Conservation (phyloP, 2,329 filamentous ascomycete species). For the Cladobotryum mycophilum region DNA sequence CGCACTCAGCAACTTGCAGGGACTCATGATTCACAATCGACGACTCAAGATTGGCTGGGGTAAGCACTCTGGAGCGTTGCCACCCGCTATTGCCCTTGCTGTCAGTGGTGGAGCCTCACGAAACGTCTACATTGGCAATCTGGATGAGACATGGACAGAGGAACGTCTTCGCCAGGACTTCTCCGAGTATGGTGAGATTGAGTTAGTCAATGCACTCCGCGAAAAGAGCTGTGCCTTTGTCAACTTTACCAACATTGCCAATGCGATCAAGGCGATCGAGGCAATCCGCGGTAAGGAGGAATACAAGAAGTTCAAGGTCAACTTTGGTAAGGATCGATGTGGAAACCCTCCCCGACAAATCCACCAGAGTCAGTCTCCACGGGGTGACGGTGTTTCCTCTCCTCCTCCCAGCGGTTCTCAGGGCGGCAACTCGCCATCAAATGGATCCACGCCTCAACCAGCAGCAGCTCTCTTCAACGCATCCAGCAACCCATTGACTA, state of each 20-base stretch:
- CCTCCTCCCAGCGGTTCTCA: constrained; percentile 55
- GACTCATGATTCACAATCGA: constrained; percentile 98
- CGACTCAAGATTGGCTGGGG: constrained; percentile 98
- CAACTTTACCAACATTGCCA: constrained; percentile 99
- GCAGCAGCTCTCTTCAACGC: constrained; percentile 73
- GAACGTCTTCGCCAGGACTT: constrained; percentile 95
- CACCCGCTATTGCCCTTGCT: constrained; percentile 89
- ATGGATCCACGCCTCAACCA: constrained; percentile 51
- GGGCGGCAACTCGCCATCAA: constrained; percentile 51
- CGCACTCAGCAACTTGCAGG: constrained; percentile 92
- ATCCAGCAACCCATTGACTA: constrained; percentile 80
- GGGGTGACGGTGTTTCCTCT: constrained; percentile 52
- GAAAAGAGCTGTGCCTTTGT: constrained; percentile 99
- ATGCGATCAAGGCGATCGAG: constrained; percentile 98
- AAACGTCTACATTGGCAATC: constrained; percentile 96
- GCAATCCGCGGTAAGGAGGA: constrained; percentile 91
- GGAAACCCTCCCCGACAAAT: constrained; percentile 92
- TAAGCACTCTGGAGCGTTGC: constrained; percentile 94
- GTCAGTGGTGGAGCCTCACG: constrained; percentile 96
- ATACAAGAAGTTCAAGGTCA: constrained; percentile 98
- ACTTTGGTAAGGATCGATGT: constrained; percentile 98
- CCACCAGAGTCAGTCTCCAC: constrained; percentile 62
- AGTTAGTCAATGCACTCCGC: constrained; percentile 89
- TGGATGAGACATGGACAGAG: constrained; percentile 96
- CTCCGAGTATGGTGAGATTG: constrained; percentile 94